Base-by-base conservation (phyloP, 331 rosid species). In the Quercus lobata region DNA sequence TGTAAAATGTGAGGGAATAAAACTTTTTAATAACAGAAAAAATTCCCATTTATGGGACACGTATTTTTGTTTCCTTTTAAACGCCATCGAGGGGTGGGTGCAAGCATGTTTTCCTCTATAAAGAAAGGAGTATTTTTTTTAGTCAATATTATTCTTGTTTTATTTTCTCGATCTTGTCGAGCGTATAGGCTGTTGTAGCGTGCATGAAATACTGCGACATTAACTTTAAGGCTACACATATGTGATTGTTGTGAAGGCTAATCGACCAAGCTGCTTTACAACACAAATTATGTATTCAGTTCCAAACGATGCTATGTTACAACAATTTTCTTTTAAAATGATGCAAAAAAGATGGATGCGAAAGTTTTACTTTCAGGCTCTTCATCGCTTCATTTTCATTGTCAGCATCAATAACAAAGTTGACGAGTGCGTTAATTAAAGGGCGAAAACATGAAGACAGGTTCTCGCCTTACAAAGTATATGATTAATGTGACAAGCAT, bases 1-100 rank as follows among this genome's bases (percentile, higher is more conserved):
- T 80, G 82, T 80, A 78, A 80, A 77, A 79, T 74, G 77, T 63
- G 83, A 76, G 77, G 71, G 29, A 54, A 75, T 74, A 87, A 81
- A 79, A 55, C 53, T 6, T 78, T 56, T 35, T 2, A 81, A 81
- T 76, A 61, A 73, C 70, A 15, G 81, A 75, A 73, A 29, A 41
- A 78, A 49, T 77, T 77, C 75, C 73, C 83, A 30, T 74, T 52
- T 17, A n/a, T 14, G 86, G 80, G 75, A 73, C 29, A 17, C 56
- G 30, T 49, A 37, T 2, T 10, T 12, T 16, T 60, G 46, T 73
- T 35, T 29, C 15, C 25, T 25, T 80, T 52, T 27, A 53, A 37
- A 4, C 15, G 14, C 69, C 58, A 66, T 76, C 55, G 60, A 30
- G 18, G 25, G 19, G 30, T 18, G 17, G 22, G 25, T 30, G 22